Evolutionary conservation across 306 rosid species (phyloP), one percentile per base, ranked within the genome.

Genomic region (Bauhinia variegata): DNA sequence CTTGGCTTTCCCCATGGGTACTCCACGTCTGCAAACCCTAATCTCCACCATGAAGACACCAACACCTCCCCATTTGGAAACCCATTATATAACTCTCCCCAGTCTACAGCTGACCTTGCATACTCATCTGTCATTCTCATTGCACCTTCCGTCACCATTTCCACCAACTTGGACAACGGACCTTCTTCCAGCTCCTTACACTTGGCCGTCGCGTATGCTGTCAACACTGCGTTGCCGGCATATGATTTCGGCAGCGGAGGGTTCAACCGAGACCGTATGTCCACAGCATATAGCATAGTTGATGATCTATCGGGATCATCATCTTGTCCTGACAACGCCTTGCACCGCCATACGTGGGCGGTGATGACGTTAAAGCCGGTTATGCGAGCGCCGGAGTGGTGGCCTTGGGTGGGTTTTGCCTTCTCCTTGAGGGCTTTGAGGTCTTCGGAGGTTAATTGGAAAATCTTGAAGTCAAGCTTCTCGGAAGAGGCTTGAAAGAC

Each of bases 1-100:
- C 50, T 82, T 1, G 95, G 97, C 39, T 68, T 90, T 6, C 97
- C 92, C 97, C 97, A 91, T 0, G 97, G 97, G 72, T 80, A 87
- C 33, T 86, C 82, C 66, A 91, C 97, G 14, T 87, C 79, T 14
- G 77, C 84, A 74, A 91, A 82, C 36, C 95, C 92, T 54, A 91
- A 73, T 30, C 77, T 76, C 92, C 95, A 86, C 97, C 97, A 87
- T 1, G 95, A 87, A 11, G 95, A 91, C 33, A 91, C 83, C 83
- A 91, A 43, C 32, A 91, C 69, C 32, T 87, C 95, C 14, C 97
- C 95, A 11, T 77, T 67, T 4, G 92, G 97, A 71, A 80, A 82
- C 51, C 97, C 97, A 46, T 46, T 57, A 71, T 82, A 43, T 38
- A 88, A 0, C 73, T 86, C 90, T 7, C 97, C 92, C 87, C 92